Base-by-base conservation (phyloP, 2,329 filamentous ascomycete genomes). In the Aspergillus alliaceus region DNA sequence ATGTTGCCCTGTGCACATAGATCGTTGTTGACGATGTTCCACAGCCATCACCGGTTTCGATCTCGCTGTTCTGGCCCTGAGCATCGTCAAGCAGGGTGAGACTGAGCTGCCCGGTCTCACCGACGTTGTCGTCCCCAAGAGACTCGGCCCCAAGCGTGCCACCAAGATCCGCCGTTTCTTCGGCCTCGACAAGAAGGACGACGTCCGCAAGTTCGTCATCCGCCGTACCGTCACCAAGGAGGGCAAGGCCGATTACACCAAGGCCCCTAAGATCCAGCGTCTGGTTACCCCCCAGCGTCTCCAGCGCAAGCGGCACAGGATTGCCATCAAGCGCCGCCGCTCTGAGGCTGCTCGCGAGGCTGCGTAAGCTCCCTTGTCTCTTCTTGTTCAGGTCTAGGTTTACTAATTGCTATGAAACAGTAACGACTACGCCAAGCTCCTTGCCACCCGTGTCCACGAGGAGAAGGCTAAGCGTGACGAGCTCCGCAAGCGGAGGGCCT, bases 161-260 rank as follows among this genome's bases (percentile, higher is more conserved):
- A 96, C 92, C 85, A 99, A 98, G 92, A 98, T 99, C 84, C 91
- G 93, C 82, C 90, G 88, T 80, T 99, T 99, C 90, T 99, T 98
- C 86, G 89, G 91, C 85, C 90, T 99, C 87, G 93, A 89, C 90
- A 98, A 98, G 93, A 93, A 98, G 89, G 95, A 99, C 86, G 95
- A 99, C 90, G 93, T 98, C 83, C 93, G 95, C 86, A 97, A 98
- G 86, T 99, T 96, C 85, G 95, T 99, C 82, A 98, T 99, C 77
- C 95, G 95, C 80, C 95, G 95, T 80, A 95, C 98, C 82, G 88
- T 99, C 75, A 88, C 92, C 84, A 90, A 89, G 77, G 95, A 98
- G 86, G 93, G 92, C 83, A 96, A 95, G 85, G 90, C 91, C 84
- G 83, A 93, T 74, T 98, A 98, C 89, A 97, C 93, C 90, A 99